phyloP scores from a whole-genome alignment of 441 rosid species.

The Gossypium trilobum region DNA sequence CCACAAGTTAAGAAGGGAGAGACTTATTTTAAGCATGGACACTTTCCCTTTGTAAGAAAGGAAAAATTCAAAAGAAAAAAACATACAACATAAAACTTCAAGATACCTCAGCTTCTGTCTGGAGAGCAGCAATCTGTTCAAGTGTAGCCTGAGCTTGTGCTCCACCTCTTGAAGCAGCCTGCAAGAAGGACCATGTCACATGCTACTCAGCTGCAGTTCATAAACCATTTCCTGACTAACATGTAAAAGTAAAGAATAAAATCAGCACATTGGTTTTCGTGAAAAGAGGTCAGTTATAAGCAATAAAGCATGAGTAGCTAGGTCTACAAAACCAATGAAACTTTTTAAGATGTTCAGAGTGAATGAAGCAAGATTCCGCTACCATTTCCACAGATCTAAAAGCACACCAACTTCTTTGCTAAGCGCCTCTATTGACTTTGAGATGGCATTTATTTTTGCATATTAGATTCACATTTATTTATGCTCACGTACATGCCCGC shows the following conservation, averaged over 20 bases:
- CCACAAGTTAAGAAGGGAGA: constrained; percentile 12
- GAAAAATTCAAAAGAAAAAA: not conserved
- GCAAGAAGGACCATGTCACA: constrained; percentile 16
- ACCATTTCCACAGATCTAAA: not conserved
- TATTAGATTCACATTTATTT: not conserved
- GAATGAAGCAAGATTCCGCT: not conserved
- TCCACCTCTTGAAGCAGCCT: constrained; percentile 66
- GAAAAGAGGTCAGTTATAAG: constrained; percentile 1
- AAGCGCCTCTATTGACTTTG: not conserved
- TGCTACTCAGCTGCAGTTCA: constrained; percentile 7
- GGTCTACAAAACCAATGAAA: not conserved
- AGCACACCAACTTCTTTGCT: not conserved
- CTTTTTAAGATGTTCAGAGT: not conserved
- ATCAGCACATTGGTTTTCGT: not conserved
- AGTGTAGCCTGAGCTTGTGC: constrained; percentile 42
- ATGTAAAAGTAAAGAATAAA: constrained; percentile 9
- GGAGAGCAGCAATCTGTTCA: constrained; percentile 50
- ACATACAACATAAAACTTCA: constrained; percentile 17
- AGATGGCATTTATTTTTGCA: not conserved
- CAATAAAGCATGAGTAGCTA: not conserved
- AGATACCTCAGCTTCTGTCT: constrained; percentile 68
- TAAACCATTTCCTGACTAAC: constrained; percentile 1
- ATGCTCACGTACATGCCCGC: not conserved
- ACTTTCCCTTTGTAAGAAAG: not conserved
- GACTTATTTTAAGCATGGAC: constrained; percentile 8